Evolutionary conservation across 176 grass and related monocot genomes (phyloP).

Genomic region (Bromus sterilis): DNA sequence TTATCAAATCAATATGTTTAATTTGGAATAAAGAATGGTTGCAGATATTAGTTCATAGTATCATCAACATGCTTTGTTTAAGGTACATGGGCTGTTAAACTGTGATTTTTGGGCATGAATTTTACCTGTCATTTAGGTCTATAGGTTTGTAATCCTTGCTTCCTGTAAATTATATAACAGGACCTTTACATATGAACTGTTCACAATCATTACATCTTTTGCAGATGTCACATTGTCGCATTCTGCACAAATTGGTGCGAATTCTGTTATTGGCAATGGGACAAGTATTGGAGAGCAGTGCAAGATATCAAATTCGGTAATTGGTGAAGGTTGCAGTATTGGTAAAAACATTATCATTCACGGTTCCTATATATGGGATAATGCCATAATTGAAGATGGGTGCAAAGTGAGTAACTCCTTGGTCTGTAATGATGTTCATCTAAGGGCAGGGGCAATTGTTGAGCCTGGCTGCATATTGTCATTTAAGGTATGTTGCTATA

Average conservation of each 20-base stretch:
- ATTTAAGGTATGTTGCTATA: constrained; percentile 67
- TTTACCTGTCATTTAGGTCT: background rate
- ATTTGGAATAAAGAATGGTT: background rate
- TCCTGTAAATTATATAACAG: background rate
- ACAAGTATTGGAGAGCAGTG: constrained; percentile 67
- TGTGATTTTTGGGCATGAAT: background rate
- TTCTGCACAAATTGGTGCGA: constrained; percentile 61
- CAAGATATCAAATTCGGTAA: constrained; percentile 63
- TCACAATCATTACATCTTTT: constrained; percentile 10
- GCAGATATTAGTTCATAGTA: background rate
- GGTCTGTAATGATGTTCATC: constrained; percentile 73
- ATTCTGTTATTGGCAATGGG: constrained; percentile 64
- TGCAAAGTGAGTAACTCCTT: constrained; percentile 80
- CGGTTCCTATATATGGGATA: constrained; percentile 78
- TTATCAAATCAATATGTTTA: background rate
- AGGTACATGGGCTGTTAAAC: background rate
- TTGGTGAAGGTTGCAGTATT: constrained; percentile 67
- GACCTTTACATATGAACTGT: background rate
- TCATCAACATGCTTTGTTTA: background rate
- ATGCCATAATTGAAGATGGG: constrained; percentile 89
- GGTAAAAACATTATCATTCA: constrained; percentile 67
- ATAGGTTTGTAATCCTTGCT: background rate
- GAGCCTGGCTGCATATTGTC: constrained; percentile 87
- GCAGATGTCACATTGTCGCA: constrained; percentile 68
- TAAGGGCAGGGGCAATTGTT: constrained; percentile 57